These are phyloP conservation scores for Gossypium davidsonii DNA, from an alignment of 441 rosid genomes.

Conservation along the genomic window DNA sequence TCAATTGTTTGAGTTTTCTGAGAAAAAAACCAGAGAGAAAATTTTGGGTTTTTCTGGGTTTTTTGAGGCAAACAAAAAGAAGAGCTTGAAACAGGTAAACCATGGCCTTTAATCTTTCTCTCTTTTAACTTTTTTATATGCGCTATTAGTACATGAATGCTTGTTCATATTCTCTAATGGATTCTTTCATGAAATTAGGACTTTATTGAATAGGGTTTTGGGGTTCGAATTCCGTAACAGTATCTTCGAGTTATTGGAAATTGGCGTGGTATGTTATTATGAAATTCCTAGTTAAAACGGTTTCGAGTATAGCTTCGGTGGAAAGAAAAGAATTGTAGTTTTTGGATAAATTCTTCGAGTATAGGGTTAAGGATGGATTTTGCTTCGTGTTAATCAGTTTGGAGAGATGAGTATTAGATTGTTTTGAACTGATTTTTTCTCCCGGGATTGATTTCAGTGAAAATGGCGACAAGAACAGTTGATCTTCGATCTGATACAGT, in stretches of 20 bases:
- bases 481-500: slow-evolving; percentile 95
- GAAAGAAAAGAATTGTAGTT: too few species aligned
- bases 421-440: not conserved
- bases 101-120: not conserved
- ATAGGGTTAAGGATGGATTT: not conserved
- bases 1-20: not conserved
- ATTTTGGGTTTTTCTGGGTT: not conserved
- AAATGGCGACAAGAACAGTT: slow-evolving; percentile 58
- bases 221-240: not conserved
- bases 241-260: not conserved
- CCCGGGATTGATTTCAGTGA: slow-evolving; percentile 20
- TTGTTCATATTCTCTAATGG: not conserved
- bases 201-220: too few species aligned
- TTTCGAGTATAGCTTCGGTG: too few species aligned
- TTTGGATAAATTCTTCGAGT: too few species aligned
- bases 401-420: not conserved
- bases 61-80: not conserved
- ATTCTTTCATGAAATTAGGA: not conserved
- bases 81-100: slow-evolving; percentile 3
- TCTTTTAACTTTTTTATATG: not conserved
- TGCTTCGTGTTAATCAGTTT: not conserved
- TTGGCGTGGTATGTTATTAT: too few species aligned
- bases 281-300: too few species aligned
- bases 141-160: not conserved
- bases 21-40: not conserved